Evolutionary conservation across 163 green algal species (phyloP).

Genomic region (Coccomyxa subellipsoidea): DNA sequence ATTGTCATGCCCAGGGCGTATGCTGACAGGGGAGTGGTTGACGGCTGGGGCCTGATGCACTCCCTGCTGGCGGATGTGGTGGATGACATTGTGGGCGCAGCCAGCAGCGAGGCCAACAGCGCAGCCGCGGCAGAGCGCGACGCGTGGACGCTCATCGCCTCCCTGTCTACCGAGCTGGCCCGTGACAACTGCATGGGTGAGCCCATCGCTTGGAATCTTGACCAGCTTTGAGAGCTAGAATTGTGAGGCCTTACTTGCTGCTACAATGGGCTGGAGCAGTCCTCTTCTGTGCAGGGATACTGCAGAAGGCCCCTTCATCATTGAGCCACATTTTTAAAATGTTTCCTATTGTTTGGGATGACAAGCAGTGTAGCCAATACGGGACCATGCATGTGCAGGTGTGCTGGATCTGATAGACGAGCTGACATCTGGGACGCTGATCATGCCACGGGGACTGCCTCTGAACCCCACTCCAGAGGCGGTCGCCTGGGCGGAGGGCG

Average conservation of each 20-base stretch:
- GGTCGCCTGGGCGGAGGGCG: conserved; percentile 14
- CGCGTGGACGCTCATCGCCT: neutral
- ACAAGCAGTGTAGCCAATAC: too few relatives aligned
- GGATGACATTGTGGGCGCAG: conserved; percentile 19
- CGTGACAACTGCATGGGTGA: conserved; percentile 7
- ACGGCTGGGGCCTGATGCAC: conserved; percentile 36
- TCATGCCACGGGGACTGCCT: conserved; percentile 11
- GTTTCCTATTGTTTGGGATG: too few relatives aligned
- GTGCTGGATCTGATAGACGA: conserved; percentile 37
- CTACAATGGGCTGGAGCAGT: too few relatives aligned
- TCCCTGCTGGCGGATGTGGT: conserved; percentile 38
- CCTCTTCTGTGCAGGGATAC: too few relatives aligned
- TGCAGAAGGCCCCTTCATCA: too few relatives aligned
- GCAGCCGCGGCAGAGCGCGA: neutral
- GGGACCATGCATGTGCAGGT: conserved; percentile 15
- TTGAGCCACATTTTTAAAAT: too few relatives aligned
- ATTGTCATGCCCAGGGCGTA: too few relatives aligned
- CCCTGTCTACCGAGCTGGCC: neutral
- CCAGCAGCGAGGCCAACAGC: neutral
- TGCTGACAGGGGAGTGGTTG: conserved; percentile 10
- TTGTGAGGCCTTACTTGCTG: too few relatives aligned
- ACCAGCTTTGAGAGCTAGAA: too few relatives aligned
- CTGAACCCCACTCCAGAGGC: neutral
- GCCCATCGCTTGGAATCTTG: too few relatives aligned
- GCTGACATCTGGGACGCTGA: conserved; percentile 20